Base-by-base conservation (phyloP, 192 early-diverging fungal species). In the Backusella westeae region DNA sequence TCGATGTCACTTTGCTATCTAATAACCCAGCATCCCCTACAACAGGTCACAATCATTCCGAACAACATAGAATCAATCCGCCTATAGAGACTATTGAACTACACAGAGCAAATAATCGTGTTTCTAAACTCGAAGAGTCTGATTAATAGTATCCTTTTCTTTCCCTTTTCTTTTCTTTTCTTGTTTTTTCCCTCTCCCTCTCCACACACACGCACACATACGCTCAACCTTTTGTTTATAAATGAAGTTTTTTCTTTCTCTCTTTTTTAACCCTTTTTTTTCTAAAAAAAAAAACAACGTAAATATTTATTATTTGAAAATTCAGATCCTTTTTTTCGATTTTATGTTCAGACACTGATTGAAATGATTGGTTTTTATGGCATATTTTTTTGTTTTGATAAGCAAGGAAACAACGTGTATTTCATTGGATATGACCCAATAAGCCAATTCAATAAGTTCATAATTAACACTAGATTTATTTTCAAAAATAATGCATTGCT, bases 81-180 rank as follows among this genome's bases (percentile, higher is more conserved):
- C 72, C 72, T 14, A 34, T 41, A 26, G 72, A 74, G 42, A 65
- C 72, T 21, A 65, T 39, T 63, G 72, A 74, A 65, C 65, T 74
- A 56, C 36, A 65, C 59, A 53, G 72, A 74, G n/a, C 59, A 65
- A 56, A 56, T 49, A 73, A 73, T 56, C 72, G 72, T 74, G 72
- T 65, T 35, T 74, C 72, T 63, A 74, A 74, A 65, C 72, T 65
- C 42, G 72, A 74, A 74, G 53, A 74, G 29, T 34, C 26, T 72
- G 44, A 72, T 42, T 72, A 72, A 72, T 36, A 9, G 15, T 35
- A 34, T 3, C 32, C 29, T 3, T 14, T 36, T 36, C 17, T 32
- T 34, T 67, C 15, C 26, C 15, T 67, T 67, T 67, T 4, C 12
- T 14, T 67, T 14, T 67, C 15, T 32, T 32, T 32, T 32, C 29